Percentiles rank a stretch among this genome's conserved stretches.
Conservation (phyloP, 2,329 filamentous ascomycete species). For the Diplocarpon mali region DNA sequence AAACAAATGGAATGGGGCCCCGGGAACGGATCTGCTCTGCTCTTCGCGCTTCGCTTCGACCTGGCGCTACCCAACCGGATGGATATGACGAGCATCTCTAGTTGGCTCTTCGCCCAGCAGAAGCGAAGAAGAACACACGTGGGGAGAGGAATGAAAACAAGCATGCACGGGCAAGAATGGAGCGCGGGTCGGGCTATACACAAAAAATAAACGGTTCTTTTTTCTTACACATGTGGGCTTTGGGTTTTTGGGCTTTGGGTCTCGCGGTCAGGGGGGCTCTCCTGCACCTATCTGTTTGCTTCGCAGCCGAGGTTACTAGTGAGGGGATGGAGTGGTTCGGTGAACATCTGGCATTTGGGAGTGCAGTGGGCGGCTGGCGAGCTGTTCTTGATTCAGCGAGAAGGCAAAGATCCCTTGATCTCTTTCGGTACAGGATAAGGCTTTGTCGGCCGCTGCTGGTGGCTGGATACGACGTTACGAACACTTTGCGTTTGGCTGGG, state of each 20-base stretch:
- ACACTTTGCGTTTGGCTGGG: not conserved
- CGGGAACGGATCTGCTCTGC: slow-evolving; percentile 17
- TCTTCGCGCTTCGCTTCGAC: slow-evolving; percentile 4
- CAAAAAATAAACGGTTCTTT: not conserved
- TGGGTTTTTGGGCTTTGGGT: slow-evolving; percentile 1
- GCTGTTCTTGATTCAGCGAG: slow-evolving; percentile 3
- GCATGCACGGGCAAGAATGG: slow-evolving; percentile 5
- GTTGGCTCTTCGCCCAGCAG: not conserved
- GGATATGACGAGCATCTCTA: slow-evolving; percentile 1
- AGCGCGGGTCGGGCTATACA: slow-evolving; percentile 4
- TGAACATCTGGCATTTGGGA: too few relatives aligned
- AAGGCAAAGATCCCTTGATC: not conserved
- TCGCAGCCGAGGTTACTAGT: not conserved
- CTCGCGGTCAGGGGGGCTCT: not conserved
- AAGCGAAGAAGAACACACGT: not conserved
- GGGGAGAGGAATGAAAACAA: slow-evolving; percentile 3
- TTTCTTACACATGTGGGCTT: slow-evolving; percentile 4
- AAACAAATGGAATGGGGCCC: slow-evolving; percentile 23
- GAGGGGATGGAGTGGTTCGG: not conserved
- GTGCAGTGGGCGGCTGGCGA: not conserved
- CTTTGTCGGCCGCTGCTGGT: not conserved
- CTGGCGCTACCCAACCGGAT: not conserved
- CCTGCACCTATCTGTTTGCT: not conserved
- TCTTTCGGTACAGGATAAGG: not conserved
- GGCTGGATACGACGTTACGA: slow-evolving; percentile 9